Evolutionary conservation across 1,284 basidiomycete species (phyloP).

Genomic region (Heterobasidion parviporum): DNA sequence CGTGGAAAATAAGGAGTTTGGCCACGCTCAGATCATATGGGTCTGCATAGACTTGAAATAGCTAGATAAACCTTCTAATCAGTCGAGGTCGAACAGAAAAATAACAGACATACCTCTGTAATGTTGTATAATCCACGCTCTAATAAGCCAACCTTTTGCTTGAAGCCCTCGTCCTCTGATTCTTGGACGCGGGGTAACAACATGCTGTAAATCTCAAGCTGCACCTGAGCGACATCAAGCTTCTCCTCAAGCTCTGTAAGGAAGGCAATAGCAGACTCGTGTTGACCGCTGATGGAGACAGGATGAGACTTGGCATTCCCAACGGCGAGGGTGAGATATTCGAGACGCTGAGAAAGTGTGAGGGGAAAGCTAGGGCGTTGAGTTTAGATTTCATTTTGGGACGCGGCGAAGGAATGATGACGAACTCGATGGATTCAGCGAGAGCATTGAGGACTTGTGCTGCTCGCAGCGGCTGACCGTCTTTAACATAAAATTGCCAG

Average conservation of each 20-base stretch:
- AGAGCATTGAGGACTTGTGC: constrained; percentile 83
- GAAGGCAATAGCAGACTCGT: constrained; percentile 86
- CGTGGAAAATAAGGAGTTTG: constrained; percentile 88
- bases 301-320: constrained; percentile 95
- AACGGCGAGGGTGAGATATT: constrained; percentile 89
- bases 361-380: constrained; percentile 49
- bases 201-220: constrained; percentile 77
- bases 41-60: constrained; percentile 86
- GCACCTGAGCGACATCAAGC: constrained; percentile 94
- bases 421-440: constrained; percentile 82
- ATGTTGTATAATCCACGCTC: constrained; percentile 55
- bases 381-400: constrained; percentile 1
- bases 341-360: constrained; percentile 65
- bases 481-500: constrained; percentile 96
- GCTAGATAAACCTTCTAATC: constrained; percentile 31
- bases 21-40: constrained; percentile 80
- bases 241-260: constrained; percentile 92
- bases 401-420: constrained; percentile 8
- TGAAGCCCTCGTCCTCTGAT: constrained; percentile 28
- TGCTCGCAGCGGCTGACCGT: constrained; percentile 77
- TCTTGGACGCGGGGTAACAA: constrained; percentile 52
- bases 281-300: constrained; percentile 61
- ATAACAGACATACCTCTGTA: constrained; percentile 47
- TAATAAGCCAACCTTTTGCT: constrained; percentile 46
- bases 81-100: constrained; percentile 3